Percentiles rank a stretch among this genome's conserved stretches.
Conservation (phyloP, 2,329 filamentous ascomycete species). For the Chaetomiaceae sp. region DNA sequence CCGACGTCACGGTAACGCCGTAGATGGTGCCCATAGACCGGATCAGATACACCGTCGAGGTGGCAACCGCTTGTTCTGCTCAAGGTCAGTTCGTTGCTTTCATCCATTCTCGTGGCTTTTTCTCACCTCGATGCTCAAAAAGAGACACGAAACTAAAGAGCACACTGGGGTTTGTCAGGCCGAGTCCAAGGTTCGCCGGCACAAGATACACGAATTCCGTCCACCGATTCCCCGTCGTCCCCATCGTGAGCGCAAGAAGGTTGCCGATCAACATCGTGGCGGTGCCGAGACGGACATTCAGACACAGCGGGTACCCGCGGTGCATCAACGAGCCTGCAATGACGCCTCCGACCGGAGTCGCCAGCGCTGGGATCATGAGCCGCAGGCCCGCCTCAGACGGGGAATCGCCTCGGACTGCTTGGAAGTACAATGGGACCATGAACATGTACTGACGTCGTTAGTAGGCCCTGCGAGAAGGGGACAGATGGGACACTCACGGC, state of each 20-base stretch:
- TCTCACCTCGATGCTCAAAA: slow-evolving; percentile 56
- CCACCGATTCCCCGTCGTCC: slow-evolving; percentile 40
- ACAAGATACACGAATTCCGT: slow-evolving; percentile 55
- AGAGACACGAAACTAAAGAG: slow-evolving; percentile 61
- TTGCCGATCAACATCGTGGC: slow-evolving; percentile 50
- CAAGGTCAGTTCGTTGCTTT: background rate
- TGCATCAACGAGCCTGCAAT: slow-evolving; percentile 53
- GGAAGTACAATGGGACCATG: slow-evolving; percentile 67
- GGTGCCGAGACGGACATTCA: slow-evolving; percentile 49
- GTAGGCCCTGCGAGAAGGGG: background rate
- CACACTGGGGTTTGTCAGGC: slow-evolving; percentile 54
- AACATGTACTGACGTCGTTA: slow-evolving; percentile 51
- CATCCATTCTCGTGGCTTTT: no score
- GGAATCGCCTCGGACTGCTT: slow-evolving; percentile 60
- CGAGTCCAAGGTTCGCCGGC: slow-evolving; percentile 55
- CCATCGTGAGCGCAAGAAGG: slow-evolving; percentile 45
- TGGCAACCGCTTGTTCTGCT: slow-evolving; percentile 60
- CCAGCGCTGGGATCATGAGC: slow-evolving; percentile 59
- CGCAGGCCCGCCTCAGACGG: slow-evolving; percentile 61
- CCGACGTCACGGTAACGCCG: slow-evolving; percentile 59
- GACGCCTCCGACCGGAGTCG: slow-evolving; percentile 53
- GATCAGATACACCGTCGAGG: slow-evolving; percentile 60
- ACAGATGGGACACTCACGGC: slow-evolving; percentile 41
- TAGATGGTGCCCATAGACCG: slow-evolving; percentile 61
- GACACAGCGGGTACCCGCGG: slow-evolving; percentile 41